Conservation (phyloP, 257 asterid genomes). For the Salvia miltiorrhiza region DNA sequence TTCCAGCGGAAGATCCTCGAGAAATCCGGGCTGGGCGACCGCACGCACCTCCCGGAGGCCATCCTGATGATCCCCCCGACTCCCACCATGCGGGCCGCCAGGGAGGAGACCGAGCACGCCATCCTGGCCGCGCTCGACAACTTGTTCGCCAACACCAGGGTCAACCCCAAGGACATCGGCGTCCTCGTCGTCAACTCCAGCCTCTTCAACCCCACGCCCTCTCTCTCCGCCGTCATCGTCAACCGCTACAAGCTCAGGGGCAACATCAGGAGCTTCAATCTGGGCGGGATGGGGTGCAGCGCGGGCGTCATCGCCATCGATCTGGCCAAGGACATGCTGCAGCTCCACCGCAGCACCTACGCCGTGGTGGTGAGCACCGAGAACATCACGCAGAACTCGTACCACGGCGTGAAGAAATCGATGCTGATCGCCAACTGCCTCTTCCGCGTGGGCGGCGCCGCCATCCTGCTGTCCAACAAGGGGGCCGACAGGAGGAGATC, state of each 20-base stretch:
- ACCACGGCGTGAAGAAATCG: conserved; percentile 48
- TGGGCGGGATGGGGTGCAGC: conserved; percentile 81
- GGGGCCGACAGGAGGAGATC: conserved; percentile 36
- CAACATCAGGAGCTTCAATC: conserved; percentile 45
- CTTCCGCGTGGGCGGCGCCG: conserved; percentile 63
- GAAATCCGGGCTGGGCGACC: conserved; percentile 67
- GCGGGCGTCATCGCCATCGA: conserved; percentile 65
- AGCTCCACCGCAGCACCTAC: conserved; percentile 47
- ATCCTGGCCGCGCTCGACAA: conserved; percentile 52
- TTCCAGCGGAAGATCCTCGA: conserved; percentile 55
- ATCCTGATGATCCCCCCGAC: conserved; percentile 49
- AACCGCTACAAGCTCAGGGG: conserved; percentile 57
- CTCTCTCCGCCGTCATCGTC: conserved; percentile 57
- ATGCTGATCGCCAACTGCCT: conserved; percentile 65
- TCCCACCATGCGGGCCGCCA: conserved; percentile 54
- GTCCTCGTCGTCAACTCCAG: conserved; percentile 61
- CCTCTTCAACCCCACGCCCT: conserved; percentile 61
- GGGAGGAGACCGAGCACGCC: conserved; percentile 57
- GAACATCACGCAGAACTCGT: conserved; percentile 59
- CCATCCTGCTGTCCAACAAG: conserved; percentile 49
- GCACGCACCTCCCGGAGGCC: conserved; percentile 51
- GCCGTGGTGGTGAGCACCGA: conserved; percentile 62
- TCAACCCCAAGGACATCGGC: conserved; percentile 51
- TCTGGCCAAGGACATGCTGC: conserved; percentile 54
- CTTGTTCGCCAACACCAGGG: conserved; percentile 39